Evolutionary conservation across 75 land plant species (phyloP), one percentile per base, ranked within the genome.

Genomic region (Pseudotsuga menziesii): DNA sequence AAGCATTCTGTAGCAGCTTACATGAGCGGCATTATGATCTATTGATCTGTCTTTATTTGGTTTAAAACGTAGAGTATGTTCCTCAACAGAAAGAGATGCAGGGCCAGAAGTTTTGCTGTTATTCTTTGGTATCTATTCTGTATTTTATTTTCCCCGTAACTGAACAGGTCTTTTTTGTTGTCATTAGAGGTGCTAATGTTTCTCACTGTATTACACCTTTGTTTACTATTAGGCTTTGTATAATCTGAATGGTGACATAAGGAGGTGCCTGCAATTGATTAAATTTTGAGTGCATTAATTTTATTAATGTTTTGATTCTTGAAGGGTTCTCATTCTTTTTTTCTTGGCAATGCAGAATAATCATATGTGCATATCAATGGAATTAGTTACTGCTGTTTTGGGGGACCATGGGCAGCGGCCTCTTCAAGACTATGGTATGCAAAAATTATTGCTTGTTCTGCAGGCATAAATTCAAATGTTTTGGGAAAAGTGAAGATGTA

Each of bases 361-460:
- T 58, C 91, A 78, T 57, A 87, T 94, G 72, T 94, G 93, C 74
- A 82, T 97, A 27, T 92, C 98, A 74, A 97, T 97, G 99, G 99
- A 97, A 67, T 76, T 97, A 77, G 99, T 97, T 8, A 97, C 99
- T 76, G 99, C 99, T 61, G 99, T 97, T 77, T 56, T 97, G 41
- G 99, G 99, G 44, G 99, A 97, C 73, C 99, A 97, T 92, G 99
- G 99, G 29, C 98, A 97, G 78, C 89, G 99, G 32, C 99, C 99
- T 58, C 76, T 79, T 36, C 88, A 91, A 62, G 99, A 97, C 80
- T 97, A 97, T 85, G 99, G 99, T 96, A 81, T 56, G 64, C 14
- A 41, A 2, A 32, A 3, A 27, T 19, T 74, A n/a, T 77, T 35
- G n/a, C 39, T 41, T 69, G 52, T 35, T 69, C 7, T 4, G 0